phyloP scores from a whole-genome alignment of 2,329 filamentous ascomycete species.

The Fusarium sp. region DNA sequence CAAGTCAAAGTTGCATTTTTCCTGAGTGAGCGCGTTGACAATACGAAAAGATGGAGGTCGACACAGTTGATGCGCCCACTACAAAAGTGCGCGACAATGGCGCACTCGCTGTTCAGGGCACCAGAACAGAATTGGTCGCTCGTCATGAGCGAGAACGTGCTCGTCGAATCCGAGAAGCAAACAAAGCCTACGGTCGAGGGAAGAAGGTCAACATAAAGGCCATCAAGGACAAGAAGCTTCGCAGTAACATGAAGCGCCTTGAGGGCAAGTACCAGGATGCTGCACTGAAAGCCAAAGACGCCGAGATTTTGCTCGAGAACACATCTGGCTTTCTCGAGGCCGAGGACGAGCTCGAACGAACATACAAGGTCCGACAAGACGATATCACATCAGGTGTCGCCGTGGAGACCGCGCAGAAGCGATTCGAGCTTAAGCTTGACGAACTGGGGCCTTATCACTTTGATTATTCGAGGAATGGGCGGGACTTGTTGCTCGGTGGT shows the following conservation, averaged over 20 bases:
- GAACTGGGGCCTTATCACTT: slow-evolving; percentile 87
- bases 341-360: slow-evolving; percentile 88
- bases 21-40: slow-evolving; percentile 32
- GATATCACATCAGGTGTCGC: slow-evolving; percentile 82
- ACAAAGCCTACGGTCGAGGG: slow-evolving; percentile 87
- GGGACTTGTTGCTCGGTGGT: slow-evolving; percentile 85
- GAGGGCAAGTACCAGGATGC: slow-evolving; percentile 88
- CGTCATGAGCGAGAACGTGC: slow-evolving; percentile 64
- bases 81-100: slow-evolving; percentile 63
- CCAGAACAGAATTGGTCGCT: slow-evolving; percentile 65
- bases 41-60: slow-evolving; percentile 54
- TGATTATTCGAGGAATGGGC: slow-evolving; percentile 91
- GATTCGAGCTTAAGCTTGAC: slow-evolving; percentile 88
- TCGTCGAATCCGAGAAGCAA: slow-evolving; percentile 70
- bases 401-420: slow-evolving; percentile 89
- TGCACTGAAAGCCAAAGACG: slow-evolving; percentile 87
- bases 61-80: slow-evolving; percentile 52
- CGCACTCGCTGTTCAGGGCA: slow-evolving; percentile 62
- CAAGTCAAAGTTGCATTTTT: slow-evolving; percentile 20
- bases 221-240: slow-evolving; percentile 91
- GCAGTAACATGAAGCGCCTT: slow-evolving; percentile 80
- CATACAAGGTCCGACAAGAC: slow-evolving; percentile 91
- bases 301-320: slow-evolving; percentile 93
- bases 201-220: slow-evolving; percentile 77
- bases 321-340: slow-evolving; percentile 87